Evolutionary conservation across 2,329 filamentous ascomycete species (phyloP), one percentile per base, ranked within the genome.

Genomic region (Alternaria panax): DNA sequence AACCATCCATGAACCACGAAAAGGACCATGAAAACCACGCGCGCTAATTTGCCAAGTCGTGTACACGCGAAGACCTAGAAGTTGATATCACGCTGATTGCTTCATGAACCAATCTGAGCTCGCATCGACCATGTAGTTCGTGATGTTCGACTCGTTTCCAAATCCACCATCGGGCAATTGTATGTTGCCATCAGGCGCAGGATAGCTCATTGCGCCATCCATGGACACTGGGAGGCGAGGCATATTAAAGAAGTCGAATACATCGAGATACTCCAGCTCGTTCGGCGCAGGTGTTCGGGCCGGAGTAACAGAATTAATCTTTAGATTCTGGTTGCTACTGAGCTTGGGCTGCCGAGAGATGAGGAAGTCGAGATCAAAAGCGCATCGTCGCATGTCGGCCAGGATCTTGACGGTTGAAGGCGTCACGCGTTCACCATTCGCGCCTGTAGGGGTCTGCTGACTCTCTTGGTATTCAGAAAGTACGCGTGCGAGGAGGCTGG

Each of bases 201-300:
- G 66, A 53, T 75, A 76, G 7, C 64, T 71, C 48, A 71, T 68
- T 5, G 67, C 54, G 2, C 69, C 70, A 50, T 76, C 73, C 60
- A 76, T 72, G 1, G 73, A 75, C 0, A 80, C 78, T 0, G 86
- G 85, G 24, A 97, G 80, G 18, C 92, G 83, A 1, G 93, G 93
- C 56, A 96, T 88, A 74, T 97, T 97, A 83, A 97, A 97, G 74
- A 96, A 97, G 69, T 95, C 92, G 75, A 97, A 97, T 0, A 97
- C 91, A 69, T 97, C 93, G 3, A 97, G 82, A 74, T 96, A 96
- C 75, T 96, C 93, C 4, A 97, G 82, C 72, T 96, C 92, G 67
- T 95, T 92, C 1, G 90, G 86, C 9, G 88, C 90, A 1, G 92
- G 91, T 28, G 89, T 90, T 63, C 87, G 85, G 1, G 86, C 85